These are phyloP conservation scores for Botrytis paeoniae DNA, from an alignment of 2,329 filamentous ascomycete species.

Conservation along the genomic window DNA sequence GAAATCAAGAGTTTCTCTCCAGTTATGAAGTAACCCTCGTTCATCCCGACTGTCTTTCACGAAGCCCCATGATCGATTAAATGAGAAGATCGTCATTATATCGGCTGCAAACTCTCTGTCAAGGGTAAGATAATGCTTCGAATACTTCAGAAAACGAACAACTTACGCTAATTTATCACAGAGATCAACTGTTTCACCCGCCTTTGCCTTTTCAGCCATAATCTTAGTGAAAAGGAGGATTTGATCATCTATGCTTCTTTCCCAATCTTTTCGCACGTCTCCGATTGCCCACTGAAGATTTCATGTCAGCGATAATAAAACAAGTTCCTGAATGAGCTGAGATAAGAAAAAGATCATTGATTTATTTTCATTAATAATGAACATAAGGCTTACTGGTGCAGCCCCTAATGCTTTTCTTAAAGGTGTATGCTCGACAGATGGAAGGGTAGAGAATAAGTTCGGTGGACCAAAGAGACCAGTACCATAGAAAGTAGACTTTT, in stretches of 20 bases:
- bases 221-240: not conserved
- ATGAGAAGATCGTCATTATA: conserved; percentile 43
- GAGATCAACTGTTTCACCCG: not conserved
- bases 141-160: not conserved
- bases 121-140: not conserved
- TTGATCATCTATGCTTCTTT: not conserved
- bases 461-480: conserved; percentile 40
- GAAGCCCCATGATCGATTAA: conserved; percentile 41
- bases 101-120: conserved; percentile 34
- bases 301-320: not conserved
- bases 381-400: not conserved
- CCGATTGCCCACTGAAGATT: not conserved
- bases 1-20: conserved; percentile 8
- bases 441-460: conserved; percentile 28
- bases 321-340: no score
- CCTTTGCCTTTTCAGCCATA: not conserved
- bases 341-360: not conserved
- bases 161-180: conserved; percentile 12
- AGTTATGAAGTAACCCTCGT: conserved; percentile 34
- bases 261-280: not conserved
- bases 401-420: conserved; percentile 7
- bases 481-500: conserved; percentile 39
- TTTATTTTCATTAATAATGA: not conserved
- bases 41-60: conserved; percentile 42
- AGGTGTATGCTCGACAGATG: not conserved